Percentiles rank a stretch among this genome's conserved stretches.
These are phyloP conservation scores for Lagerstroemia speciosa DNA, from an alignment of 345 rosid genomes.

Conservation along the genomic window DNA sequence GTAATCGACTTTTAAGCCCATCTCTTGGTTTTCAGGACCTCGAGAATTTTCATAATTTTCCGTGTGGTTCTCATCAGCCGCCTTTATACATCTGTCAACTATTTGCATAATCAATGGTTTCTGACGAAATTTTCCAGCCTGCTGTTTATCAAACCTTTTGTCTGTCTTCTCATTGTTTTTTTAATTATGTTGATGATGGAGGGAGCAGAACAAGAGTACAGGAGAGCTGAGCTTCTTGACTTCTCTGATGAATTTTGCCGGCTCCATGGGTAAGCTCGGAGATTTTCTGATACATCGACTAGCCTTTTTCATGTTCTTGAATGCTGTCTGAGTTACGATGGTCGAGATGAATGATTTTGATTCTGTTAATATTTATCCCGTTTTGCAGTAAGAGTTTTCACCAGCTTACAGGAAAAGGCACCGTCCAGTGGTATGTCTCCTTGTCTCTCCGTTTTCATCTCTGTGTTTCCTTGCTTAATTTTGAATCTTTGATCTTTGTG, in stretches of 20 bases:
- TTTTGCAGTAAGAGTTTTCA: slow-evolving; percentile 75
- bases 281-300: background rate
- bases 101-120: background rate
- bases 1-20: background rate
- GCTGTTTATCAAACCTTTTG: background rate
- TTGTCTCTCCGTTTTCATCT: background rate
- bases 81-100: background rate
- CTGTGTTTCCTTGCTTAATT: background rate
- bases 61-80: background rate
- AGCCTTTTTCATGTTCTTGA: background rate
- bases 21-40: background rate
- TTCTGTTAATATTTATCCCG: background rate
- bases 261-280: slow-evolving; percentile 55
- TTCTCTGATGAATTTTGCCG: slow-evolving; percentile 63
- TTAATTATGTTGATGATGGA: background rate
- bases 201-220: slow-evolving; percentile 67
- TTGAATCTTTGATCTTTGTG: too few relatives aligned
- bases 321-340: background rate
- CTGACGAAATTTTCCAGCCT: background rate
- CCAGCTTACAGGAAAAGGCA: slow-evolving; percentile 88
- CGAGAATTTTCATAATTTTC: background rate
- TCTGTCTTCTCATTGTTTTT: background rate
- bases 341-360: background rate
- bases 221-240: slow-evolving; percentile 96
- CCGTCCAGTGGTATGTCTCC: slow-evolving; percentile 74